Evolutionary conservation across 768 basidiomycete genomes (phyloP).

Genomic region (Collybia nuda): DNA sequence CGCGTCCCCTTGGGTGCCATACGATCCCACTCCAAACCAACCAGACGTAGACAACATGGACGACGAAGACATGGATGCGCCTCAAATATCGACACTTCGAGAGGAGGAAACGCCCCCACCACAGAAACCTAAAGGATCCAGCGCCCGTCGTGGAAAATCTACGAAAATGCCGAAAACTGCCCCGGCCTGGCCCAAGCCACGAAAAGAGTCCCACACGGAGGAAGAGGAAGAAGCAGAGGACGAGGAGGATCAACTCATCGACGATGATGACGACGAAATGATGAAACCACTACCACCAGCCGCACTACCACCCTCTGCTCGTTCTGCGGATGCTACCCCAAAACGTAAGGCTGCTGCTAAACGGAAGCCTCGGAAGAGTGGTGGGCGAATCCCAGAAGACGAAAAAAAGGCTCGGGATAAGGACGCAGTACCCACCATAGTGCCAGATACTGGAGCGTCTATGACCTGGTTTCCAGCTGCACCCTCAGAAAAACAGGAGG

Average conservation of each 20-base stretch:
- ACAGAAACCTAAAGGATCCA: constrained; percentile 29
- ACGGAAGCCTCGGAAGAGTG: constrained; percentile 52
- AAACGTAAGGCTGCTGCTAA: constrained; percentile 54
- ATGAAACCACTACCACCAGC: constrained; percentile 29
- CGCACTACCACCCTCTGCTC: constrained; percentile 22
- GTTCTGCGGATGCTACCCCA: constrained; percentile 33
- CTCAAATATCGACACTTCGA: constrained; percentile 75
- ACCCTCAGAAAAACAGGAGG: constrained; percentile 32
- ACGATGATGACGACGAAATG: constrained; percentile 52
- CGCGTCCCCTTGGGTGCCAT: constrained; percentile 62
- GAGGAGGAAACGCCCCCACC: constrained; percentile 77
- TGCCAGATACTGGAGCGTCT: constrained; percentile 35
- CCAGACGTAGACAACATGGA: constrained; percentile 33
- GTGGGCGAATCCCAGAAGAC: constrained; percentile 41
- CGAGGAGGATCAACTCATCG: constrained; percentile 80
- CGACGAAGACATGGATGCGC: constrained; percentile 73
- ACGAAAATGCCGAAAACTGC: constrained; percentile 9
- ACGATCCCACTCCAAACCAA: constrained; percentile 38
- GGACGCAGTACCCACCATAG: constrained; percentile 27
- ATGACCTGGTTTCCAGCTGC: constrained; percentile 42
- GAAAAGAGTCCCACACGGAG: constrained; percentile 30
- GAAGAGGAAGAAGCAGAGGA: constrained; percentile 66
- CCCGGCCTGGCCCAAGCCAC: constrained; percentile 18
- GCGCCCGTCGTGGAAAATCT: constrained; percentile 12
- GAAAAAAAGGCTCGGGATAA: constrained; percentile 51